Evolutionary conservation across 2,329 filamentous ascomycete species (phyloP).

Genomic region (Aspergillus chevalieri): DNA sequence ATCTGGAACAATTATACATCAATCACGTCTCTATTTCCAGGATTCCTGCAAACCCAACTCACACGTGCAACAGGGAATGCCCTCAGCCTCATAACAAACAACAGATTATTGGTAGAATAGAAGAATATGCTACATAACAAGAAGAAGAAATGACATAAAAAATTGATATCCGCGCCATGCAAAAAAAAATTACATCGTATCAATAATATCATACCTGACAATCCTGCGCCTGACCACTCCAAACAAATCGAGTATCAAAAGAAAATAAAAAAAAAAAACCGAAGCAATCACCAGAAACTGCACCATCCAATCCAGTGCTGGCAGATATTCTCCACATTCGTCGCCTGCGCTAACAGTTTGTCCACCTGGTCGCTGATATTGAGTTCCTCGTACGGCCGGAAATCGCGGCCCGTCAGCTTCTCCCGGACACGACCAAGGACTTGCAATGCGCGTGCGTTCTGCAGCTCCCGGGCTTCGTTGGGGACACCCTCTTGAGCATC

Average conservation of each 20-base stretch:
- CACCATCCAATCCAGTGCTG: slow-evolving; percentile 99
- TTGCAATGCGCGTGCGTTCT: slow-evolving; percentile 88
- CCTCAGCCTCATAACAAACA: not conserved
- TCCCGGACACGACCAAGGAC: slow-evolving; percentile 88
- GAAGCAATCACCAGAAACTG: slow-evolving; percentile 72
- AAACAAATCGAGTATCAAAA: slow-evolving; percentile 3
- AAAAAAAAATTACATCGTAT: slow-evolving; percentile 20
- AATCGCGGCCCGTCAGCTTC: slow-evolving; percentile 91
- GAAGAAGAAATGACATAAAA: slow-evolving; percentile 7
- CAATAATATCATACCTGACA: slow-evolving; percentile 18
- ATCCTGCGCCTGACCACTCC: slow-evolving; percentile 19
- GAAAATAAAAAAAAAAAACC: slow-evolving; percentile 1
- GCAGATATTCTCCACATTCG: slow-evolving; percentile 93
- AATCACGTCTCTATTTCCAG: not conserved
- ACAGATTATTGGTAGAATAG: not conserved
- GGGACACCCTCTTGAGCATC: slow-evolving; percentile 37
- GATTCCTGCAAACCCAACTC: too few species aligned
- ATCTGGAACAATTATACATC: too few species aligned
- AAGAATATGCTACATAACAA: slow-evolving; percentile 1
- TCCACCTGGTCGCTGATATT: slow-evolving; percentile 84
- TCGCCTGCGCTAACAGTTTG: slow-evolving; percentile 89
- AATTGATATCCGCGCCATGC: slow-evolving; percentile 15
- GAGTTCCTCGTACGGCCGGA: slow-evolving; percentile 78
- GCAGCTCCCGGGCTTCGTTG: slow-evolving; percentile 60
- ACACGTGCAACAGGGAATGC: not conserved